Base-by-base conservation (phyloP, 2,329 filamentous ascomycete species). In the Penicillium sp. region DNA sequence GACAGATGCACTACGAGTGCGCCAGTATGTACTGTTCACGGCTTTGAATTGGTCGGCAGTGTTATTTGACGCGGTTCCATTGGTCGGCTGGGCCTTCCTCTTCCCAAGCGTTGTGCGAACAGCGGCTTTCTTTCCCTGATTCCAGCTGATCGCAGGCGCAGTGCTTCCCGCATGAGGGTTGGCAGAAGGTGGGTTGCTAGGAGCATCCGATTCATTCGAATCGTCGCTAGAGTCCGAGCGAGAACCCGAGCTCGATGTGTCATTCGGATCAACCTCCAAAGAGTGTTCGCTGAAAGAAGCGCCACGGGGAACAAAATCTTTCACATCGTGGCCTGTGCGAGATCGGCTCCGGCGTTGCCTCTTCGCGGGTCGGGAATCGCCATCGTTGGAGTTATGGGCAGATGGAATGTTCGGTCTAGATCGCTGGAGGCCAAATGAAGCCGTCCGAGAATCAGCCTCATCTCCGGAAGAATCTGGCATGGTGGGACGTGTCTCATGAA, bases 361-460 rank as follows among this genome's bases (percentile, higher is more conserved):
- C 52, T 64, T 68, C 40, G 53, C 50, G 41, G 56, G 60, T 47
- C 59, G 59, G 40, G 56, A 50, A 28, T 55, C 51, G 50, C 52
- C 54, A 50, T 62, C 52, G 31, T 56, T 49, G 12, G 61, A 61
- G 50, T 62, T 55, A 55, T 54, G 55, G 46, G 57, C 56, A 6
- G 62, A 62, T 33, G 50, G 54, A 27, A 52, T 53, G 8, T 59
- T 60, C 33, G 49, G 50, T 43, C 58, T 62, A 40, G 46, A 50
- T 15, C 72, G 72, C 60, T 70, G 71, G 32, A 62, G 55, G 13
- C 74, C 73, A 23, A 77, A 64, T 2, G 69, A 65, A 40, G 72
- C 72, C 32, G 73, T 78, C 42, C 76, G 68, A 15, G 76, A 78
- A 56, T 79, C 69, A 42, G 66, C 64, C 28, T 72, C 68, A 42